These are phyloP conservation scores for Wickerhamomyces silvicola DNA, from an alignment of 805 yeast species.

Conservation along the genomic window DNA sequence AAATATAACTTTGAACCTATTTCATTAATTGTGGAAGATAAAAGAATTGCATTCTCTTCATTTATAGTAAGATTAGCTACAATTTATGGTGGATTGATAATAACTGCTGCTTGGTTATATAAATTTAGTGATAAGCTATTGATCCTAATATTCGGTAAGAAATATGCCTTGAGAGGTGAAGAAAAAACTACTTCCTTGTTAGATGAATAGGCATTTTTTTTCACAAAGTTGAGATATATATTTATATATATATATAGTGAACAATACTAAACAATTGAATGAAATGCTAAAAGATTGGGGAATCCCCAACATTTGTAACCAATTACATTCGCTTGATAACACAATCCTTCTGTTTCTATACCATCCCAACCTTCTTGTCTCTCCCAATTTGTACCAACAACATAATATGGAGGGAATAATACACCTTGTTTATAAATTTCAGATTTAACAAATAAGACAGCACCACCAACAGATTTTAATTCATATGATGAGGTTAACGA, in stretches of 20 bases:
- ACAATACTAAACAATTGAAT: too few relatives aligned
- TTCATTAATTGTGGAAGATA: slow-evolving; percentile 60
- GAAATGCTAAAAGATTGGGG: slow-evolving; percentile 39
- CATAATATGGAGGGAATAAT: slow-evolving; percentile 38
- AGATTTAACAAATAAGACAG: slow-evolving; percentile 39
- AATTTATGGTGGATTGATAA: slow-evolving; percentile 73
- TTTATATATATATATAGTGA: too few relatives aligned
- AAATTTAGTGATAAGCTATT: slow-evolving; percentile 50
- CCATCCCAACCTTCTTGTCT: slow-evolving; percentile 47
- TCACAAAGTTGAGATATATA: too few relatives aligned
- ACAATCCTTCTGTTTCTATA: slow-evolving; percentile 47
- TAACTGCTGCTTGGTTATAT: slow-evolving; percentile 62
- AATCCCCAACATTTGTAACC: slow-evolving; percentile 45
- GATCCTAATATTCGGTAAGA: slow-evolving; percentile 50
- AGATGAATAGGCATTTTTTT: too few relatives aligned
- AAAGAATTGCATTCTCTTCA: slow-evolving; percentile 67
- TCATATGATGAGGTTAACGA: slow-evolving; percentile 5
- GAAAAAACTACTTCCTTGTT: slow-evolving; percentile 14
- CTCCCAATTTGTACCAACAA: slow-evolving; percentile 40
- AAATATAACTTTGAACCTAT: slow-evolving; percentile 88
- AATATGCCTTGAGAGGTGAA: slow-evolving; percentile 27
- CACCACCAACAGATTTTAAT: slow-evolving; percentile 46
- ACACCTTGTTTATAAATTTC: slow-evolving; percentile 39
- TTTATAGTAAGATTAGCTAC: slow-evolving; percentile 76
- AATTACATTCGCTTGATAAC: slow-evolving; percentile 38